Base-by-base conservation (phyloP, 495 filamentous ascomycete genomes). In the Alectoria sarmentosa region DNA sequence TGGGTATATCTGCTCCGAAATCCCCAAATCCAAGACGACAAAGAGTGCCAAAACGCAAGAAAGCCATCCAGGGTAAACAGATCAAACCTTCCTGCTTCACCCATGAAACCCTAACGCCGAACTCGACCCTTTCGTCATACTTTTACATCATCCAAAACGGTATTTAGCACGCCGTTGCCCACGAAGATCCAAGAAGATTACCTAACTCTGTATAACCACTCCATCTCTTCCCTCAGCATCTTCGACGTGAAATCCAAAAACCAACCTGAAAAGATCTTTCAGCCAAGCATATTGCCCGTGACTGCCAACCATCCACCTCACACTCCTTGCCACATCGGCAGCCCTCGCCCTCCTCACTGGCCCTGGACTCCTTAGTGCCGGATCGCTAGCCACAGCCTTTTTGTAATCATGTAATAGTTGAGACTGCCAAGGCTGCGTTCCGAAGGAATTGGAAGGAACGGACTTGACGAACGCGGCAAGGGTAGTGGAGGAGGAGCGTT, bases 231-330 rank as follows among this genome's bases (percentile, higher is more conserved):
- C 61, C 41, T 71, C 67, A n/a, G 65, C 86, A 66, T 94, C 91
- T 65, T 95, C 90, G 34, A 88, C 70, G 62, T 87, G 84, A 71
- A 90, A 90, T 0, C 91, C 90, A 75, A 93, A 92, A 4, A 96
- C 90, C n/a, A 91, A 77, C 56, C 84, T 81, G 76, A 87, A 96
- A 14, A 96, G 75, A 73, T 96, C 92, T 30, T 82, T 80, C 66
- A 96, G 75, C 82, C 90, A 96, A 26, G 76, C 77, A 72, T 91
- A 89, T 67, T 86, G 79, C 55, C 84, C 85, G 38, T 64, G 66
- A 28, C 75, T 78, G 64, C 85, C 82, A 55, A 82, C 80, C 85
- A 94, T 90, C 79, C 88, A 86, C 54, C 79, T 77, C 19, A 94
- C 87, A 56, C 86, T 89, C 70, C 86, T 86, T 17, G 88, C 88